phyloP scores from a whole-genome alignment of 306 rosid species.

The Castanea sativa region DNA sequence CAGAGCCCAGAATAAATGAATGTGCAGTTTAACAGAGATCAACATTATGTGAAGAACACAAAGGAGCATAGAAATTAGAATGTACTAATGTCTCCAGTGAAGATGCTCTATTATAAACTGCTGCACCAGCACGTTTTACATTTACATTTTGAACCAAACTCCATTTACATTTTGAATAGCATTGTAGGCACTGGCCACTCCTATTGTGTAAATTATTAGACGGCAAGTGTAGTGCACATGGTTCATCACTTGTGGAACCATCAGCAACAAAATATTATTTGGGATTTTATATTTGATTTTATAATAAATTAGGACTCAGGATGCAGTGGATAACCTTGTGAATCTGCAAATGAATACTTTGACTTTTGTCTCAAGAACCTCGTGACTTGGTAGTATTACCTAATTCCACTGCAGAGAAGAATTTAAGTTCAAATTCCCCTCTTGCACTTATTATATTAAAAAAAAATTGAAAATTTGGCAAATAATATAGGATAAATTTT shows the following conservation, averaged over 20 bases:
- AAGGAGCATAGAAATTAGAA: slow-evolving; percentile 22
- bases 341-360: not conserved
- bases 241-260: slow-evolving; percentile 1
- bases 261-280: not conserved
- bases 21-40: not conserved
- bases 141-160: not conserved
- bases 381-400: too few relatives aligned
- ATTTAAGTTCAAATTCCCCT: too few relatives aligned
- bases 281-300: not conserved
- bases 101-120: slow-evolving; percentile 88
- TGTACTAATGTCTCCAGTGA: slow-evolving; percentile 84
- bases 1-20: slow-evolving; percentile 4
- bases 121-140: slow-evolving; percentile 75
- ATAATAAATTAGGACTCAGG: not conserved
- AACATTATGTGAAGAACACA: slow-evolving; percentile 8
- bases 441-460: too few relatives aligned
- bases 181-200: not conserved
- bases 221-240: slow-evolving; percentile 20
- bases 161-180: not conserved
- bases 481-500: too few relatives aligned
- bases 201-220: slow-evolving; percentile 23
- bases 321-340: not conserved
- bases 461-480: too few relatives aligned
- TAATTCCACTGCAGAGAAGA: too few relatives aligned
- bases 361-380: too few relatives aligned